Evolutionary conservation across 331 rosid species (phyloP).

Genomic region (Malus hybrid): DNA sequence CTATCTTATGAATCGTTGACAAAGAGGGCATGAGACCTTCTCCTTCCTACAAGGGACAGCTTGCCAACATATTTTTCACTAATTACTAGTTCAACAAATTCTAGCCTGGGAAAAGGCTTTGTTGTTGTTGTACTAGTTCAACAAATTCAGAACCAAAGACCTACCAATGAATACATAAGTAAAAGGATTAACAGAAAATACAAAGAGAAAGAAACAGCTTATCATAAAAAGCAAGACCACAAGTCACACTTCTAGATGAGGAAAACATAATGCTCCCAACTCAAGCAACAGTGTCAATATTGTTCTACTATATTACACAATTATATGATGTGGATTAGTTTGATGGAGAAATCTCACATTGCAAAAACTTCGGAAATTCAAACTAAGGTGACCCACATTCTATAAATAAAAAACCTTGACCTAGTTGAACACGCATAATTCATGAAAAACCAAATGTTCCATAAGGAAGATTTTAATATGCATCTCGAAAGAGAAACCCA

Average conservation of each 20-base stretch:
- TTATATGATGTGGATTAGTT: neutral
- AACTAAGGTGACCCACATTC: neutral
- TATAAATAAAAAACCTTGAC: neutral
- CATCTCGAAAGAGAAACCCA: neutral
- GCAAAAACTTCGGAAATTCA: neutral
- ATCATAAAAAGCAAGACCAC: neutral
- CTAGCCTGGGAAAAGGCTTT: no score
- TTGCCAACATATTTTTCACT: neutral
- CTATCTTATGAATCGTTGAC: neutral
- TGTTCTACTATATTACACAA: neutral
- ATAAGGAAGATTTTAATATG: neutral
- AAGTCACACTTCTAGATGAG: neutral
- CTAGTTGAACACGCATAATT: neutral
- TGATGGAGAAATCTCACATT: neutral
- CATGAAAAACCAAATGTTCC: neutral
- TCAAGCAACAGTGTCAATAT: neutral
- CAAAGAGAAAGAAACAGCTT: fast-evolving
- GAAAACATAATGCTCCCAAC: neutral
- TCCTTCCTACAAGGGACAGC: neutral
- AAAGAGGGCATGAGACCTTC: neutral
- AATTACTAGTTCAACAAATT: no score
- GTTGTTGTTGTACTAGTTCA: no score
- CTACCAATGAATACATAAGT: neutral
- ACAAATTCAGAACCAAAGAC: neutral
- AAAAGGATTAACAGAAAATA: neutral